phyloP scores from a whole-genome alignment of 495 filamentous ascomycete genomes.

The Penicillium subrubescens region DNA sequence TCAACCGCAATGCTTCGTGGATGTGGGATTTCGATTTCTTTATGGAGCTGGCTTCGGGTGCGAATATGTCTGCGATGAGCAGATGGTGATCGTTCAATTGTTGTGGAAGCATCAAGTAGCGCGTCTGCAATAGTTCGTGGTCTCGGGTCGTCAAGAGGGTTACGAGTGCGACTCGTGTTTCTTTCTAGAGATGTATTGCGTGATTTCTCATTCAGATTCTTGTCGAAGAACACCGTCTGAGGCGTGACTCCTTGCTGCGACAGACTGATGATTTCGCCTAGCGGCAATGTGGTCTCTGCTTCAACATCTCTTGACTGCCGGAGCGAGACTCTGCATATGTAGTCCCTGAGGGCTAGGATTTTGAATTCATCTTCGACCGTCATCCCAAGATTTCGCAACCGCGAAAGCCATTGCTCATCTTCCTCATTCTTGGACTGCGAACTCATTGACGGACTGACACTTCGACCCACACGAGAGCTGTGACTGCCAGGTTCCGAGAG shows the following conservation, averaged over 20 bases:
- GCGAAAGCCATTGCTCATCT: slow-evolving; percentile 91
- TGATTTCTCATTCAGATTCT: slow-evolving; percentile 51
- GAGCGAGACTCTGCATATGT: slow-evolving; percentile 82
- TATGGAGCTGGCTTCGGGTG: slow-evolving; percentile 45
- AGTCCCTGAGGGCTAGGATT: slow-evolving; percentile 80
- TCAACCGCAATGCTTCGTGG: slow-evolving; percentile 26
- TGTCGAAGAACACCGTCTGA: slow-evolving; percentile 92
- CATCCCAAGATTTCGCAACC: slow-evolving; percentile 84
- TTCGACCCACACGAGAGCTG: slow-evolving; percentile 26
- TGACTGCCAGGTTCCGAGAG: slow-evolving; percentile 48
- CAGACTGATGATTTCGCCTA: slow-evolving; percentile 72
- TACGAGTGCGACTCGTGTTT: slow-evolving; percentile 19
- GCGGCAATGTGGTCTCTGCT: slow-evolving; percentile 37
- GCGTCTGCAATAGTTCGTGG: slow-evolving; percentile 87
- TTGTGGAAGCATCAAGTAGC: slow-evolving; percentile 87
- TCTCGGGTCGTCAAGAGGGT: slow-evolving; percentile 38
- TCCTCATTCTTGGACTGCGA: slow-evolving; percentile 75
- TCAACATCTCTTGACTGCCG: slow-evolving; percentile 61
- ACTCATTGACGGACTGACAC: slow-evolving; percentile 35
- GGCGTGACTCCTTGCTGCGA: slow-evolving; percentile 71
- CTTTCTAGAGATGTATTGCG: slow-evolving; percentile 41
- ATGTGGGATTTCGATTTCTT: slow-evolving; percentile 39
- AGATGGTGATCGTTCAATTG: slow-evolving; percentile 70
- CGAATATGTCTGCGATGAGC: slow-evolving; percentile 58
- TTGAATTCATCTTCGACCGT: slow-evolving; percentile 85